phyloP scores from a whole-genome alignment of 176 grass and related monocot genomes.

The Triticum urartu region DNA sequence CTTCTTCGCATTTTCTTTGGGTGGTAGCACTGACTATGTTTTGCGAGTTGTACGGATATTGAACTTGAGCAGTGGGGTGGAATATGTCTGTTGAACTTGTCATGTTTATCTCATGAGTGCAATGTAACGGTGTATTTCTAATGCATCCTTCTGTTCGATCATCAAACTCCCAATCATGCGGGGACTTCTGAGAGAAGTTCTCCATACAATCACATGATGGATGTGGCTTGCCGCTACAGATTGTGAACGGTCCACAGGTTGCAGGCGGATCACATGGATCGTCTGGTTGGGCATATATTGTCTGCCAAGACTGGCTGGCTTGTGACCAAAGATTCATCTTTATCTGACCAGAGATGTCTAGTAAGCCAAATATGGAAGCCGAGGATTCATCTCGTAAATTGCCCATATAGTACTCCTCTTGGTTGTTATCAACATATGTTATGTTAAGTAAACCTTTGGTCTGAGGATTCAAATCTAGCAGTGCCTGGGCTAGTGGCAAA shows the following conservation, averaged over 20 bases:
- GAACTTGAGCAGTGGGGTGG: neutral
- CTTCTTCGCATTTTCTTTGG: neutral
- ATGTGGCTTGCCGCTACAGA: neutral
- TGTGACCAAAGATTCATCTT: neutral
- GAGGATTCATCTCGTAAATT: neutral
- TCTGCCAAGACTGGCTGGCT: neutral
- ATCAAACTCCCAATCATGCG: neutral
- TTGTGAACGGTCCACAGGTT: neutral
- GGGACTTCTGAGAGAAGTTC: neutral
- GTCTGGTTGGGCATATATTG: neutral
- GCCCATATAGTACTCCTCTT: neutral
- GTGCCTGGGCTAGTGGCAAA: neutral
- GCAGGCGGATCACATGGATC: neutral
- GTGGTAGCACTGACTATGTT: neutral
- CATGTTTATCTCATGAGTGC: neutral
- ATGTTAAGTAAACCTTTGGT: neutral
- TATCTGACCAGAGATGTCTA: neutral
- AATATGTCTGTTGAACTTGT: neutral
- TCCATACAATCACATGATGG: neutral
- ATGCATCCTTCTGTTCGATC: neutral
- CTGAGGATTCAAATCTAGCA: neutral
- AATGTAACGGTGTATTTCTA: neutral
- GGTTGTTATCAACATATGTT: neutral
- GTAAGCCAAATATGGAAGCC: neutral
- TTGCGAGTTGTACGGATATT: neutral